A percentile compares a stretch with the other conserved stretches of the same genome.
These are phyloP conservation scores for Taxillus chinensis DNA, from an alignment of 164 flowering plant species.

Conservation along the genomic window DNA sequence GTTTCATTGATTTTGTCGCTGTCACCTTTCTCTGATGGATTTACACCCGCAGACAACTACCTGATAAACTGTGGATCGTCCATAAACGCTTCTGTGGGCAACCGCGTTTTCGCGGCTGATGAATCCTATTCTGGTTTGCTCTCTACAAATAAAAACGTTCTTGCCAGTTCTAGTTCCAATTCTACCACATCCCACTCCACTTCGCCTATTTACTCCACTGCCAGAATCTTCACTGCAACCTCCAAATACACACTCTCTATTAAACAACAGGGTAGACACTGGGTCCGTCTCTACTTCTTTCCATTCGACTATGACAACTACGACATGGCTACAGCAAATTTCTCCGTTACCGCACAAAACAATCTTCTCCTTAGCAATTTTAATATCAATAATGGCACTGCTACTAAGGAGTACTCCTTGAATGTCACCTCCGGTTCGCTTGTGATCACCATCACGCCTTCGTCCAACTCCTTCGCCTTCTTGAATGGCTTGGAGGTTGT, in stretches of 20 bases:
- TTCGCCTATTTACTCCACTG: constrained; percentile 42
- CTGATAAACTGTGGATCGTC: constrained; percentile 64
- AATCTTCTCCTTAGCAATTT: constrained; percentile 36
- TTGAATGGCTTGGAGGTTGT: constrained; percentile 73
- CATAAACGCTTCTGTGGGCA: constrained; percentile 28
- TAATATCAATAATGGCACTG: constrained; percentile 11
- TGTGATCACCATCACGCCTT: constrained; percentile 48
- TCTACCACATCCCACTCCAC: constrained; percentile 19
- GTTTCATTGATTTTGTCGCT: constrained; percentile 20
- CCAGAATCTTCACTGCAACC: constrained; percentile 38
- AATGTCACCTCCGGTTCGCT: constrained; percentile 35
- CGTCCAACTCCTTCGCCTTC: constrained; percentile 49
- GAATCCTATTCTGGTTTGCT: constrained; percentile 27
- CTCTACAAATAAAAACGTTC: constrained; percentile 32
- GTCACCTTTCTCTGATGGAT: constrained; percentile 20
- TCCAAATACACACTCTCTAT: constrained; percentile 44
- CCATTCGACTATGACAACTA: constrained; percentile 36
- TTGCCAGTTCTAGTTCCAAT: constrained; percentile 26
- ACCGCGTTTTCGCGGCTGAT: constrained; percentile 44
- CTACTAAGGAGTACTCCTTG: constrained; percentile 44
- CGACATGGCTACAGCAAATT: constrained; percentile 36
- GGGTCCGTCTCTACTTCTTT: constrained; percentile 70
- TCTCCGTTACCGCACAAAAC: constrained; percentile 38
- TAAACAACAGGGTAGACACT: constrained; percentile 38
- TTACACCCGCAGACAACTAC: constrained; percentile 44